Evolutionary conservation across 176 grass and related monocot genomes (phyloP).

Genomic region (Stipa capillata): DNA sequence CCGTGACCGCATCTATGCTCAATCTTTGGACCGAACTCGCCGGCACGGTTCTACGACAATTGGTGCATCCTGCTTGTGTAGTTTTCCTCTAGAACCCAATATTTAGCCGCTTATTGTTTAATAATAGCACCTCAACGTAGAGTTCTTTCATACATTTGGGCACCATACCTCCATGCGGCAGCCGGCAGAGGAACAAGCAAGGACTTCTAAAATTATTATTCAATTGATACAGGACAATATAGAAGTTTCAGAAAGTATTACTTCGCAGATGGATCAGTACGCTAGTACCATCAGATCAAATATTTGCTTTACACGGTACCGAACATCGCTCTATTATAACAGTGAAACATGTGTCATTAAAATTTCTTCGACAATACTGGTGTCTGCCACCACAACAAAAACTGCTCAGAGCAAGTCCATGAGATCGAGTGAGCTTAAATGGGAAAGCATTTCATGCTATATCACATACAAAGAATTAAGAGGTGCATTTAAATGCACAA

Average conservation of each 20-base stretch:
- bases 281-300: background rate
- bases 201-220: background rate
- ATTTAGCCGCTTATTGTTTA: background rate
- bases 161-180: background rate
- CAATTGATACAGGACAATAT: background rate
- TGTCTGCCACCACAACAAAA: background rate
- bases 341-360: background rate
- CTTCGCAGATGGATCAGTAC: background rate
- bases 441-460: background rate
- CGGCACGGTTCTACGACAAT: too few relatives aligned
- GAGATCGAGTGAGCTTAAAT: background rate
- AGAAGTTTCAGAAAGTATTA: background rate
- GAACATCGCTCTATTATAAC: background rate
- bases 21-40: too few relatives aligned
- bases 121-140: background rate
- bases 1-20: too few relatives aligned
- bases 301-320: background rate
- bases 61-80: background rate
- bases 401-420: background rate
- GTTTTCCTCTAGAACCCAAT: too few relatives aligned
- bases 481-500: slow-evolving; percentile 9
- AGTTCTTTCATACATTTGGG: background rate
- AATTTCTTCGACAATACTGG: background rate
- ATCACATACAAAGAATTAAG: slow-evolving; percentile 18
- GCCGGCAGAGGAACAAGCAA: background rate